These are phyloP conservation scores for Brassica balearica DNA, from an alignment of 441 rosid species.

Conservation along the genomic window DNA sequence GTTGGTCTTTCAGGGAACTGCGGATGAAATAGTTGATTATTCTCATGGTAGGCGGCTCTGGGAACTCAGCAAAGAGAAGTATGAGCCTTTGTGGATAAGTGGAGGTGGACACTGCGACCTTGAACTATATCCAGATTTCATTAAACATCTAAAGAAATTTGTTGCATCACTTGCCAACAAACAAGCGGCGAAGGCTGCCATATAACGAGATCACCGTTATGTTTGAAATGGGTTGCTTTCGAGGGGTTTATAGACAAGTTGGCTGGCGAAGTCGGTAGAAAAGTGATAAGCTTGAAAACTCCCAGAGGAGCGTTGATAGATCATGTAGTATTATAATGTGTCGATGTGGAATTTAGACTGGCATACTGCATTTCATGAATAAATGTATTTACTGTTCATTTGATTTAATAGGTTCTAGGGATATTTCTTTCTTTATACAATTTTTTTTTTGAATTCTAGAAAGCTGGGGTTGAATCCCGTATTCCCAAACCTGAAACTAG, in stretches of 20 bases:
- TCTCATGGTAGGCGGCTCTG: slow-evolving; percentile 88
- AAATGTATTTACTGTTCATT: slow-evolving; percentile 23
- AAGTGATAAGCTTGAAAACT: slow-evolving; percentile 61
- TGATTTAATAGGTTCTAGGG: not conserved
- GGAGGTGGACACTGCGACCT: slow-evolving; percentile 95
- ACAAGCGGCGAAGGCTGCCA: slow-evolving; percentile 54
- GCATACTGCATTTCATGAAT: slow-evolving; percentile 35
- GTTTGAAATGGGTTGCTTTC: slow-evolving; percentile 64
- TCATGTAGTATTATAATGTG: slow-evolving; percentile 68
- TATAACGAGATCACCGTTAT: slow-evolving; percentile 56
- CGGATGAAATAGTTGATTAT: slow-evolving; percentile 90
- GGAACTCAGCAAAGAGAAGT: slow-evolving; percentile 85
- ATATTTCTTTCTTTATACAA: slow-evolving; percentile 7
- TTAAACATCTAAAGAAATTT: slow-evolving; percentile 80
- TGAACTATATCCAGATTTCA: slow-evolving; percentile 88
- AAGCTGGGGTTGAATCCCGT: not conserved
- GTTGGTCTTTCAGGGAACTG: slow-evolving; percentile 71
- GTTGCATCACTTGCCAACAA: slow-evolving; percentile 52
- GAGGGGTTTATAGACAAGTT: slow-evolving; percentile 56
- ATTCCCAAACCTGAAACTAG: not conserved
- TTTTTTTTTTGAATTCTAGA: not conserved
- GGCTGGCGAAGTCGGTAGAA: slow-evolving; percentile 69
- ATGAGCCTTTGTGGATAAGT: slow-evolving; percentile 86
- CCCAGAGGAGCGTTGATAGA: slow-evolving; percentile 80
- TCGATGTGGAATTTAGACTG: slow-evolving; percentile 32